phyloP scores from a whole-genome alignment of 2,329 filamentous ascomycete species.

The Paramyrothecium sp. region DNA sequence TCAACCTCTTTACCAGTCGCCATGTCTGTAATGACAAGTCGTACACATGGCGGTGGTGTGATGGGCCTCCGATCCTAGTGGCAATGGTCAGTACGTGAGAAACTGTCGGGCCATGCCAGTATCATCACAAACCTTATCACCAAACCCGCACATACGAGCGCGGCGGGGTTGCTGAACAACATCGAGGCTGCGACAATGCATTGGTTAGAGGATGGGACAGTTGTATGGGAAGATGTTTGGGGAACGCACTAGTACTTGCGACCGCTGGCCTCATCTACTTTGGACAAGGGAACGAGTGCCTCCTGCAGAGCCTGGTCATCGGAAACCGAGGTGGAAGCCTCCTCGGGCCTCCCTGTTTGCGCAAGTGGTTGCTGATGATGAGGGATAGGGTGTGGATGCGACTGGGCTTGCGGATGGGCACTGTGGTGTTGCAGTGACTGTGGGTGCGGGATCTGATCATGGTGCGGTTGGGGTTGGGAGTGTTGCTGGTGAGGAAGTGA shows the following conservation, averaged over 20 bases:
- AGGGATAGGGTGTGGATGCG: neutral
- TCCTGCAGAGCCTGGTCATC: slow-evolving; percentile 15
- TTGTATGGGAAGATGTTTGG: neutral
- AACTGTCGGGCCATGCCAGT: neutral
- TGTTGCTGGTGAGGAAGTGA: slow-evolving; percentile 19
- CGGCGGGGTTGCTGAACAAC: slow-evolving; percentile 90
- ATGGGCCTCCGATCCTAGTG: slow-evolving; percentile 86
- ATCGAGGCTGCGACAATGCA: slow-evolving; percentile 51
- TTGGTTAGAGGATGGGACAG: slow-evolving; percentile 12
- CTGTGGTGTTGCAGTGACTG: neutral
- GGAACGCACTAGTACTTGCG: slow-evolving; percentile 33
- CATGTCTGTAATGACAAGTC: slow-evolving; percentile 74
- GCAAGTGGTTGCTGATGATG: slow-evolving; percentile 7
- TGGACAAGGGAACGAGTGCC: slow-evolving; percentile 26
- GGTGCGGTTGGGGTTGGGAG: slow-evolving; percentile 18
- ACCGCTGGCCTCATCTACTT: slow-evolving; percentile 30
- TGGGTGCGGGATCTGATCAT: slow-evolving; percentile 18
- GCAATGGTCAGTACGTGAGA: slow-evolving; percentile 5
- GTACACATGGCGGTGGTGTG: slow-evolving; percentile 89
- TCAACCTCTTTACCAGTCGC: slow-evolving; percentile 78
- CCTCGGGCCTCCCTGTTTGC: slow-evolving; percentile 19
- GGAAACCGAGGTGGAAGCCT: slow-evolving; percentile 13
- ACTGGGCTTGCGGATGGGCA: slow-evolving; percentile 4
- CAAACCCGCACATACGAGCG: slow-evolving; percentile 98
- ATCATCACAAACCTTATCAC: slow-evolving; percentile 73